phyloP scores from a whole-genome alignment of 208 protist species.

The Phytomonas francai region DNA sequence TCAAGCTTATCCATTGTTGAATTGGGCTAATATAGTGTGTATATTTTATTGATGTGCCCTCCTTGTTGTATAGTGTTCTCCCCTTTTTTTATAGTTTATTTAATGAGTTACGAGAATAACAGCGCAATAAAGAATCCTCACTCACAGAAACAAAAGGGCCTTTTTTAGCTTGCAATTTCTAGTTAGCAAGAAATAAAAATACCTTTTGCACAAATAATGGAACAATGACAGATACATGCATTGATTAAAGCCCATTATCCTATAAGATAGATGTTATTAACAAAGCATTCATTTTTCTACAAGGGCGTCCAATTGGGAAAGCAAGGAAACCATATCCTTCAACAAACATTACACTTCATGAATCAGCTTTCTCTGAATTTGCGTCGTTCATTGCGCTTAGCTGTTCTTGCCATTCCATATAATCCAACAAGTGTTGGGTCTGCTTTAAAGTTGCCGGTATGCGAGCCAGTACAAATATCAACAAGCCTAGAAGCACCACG shows the following conservation, averaged over 20 bases:
- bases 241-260: constrained; percentile 6
- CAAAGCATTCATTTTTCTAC: background rate
- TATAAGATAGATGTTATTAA: background rate
- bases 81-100: background rate
- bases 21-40: background rate
- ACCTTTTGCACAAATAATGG: background rate
- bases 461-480: constrained; percentile 49
- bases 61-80: background rate
- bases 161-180: background rate
- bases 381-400: background rate
- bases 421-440: constrained; percentile 48
- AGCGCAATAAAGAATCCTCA: constrained; percentile 9
- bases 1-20: constrained; percentile 45
- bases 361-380: background rate
- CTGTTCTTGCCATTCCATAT: constrained; percentile 51
- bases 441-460: constrained; percentile 54
- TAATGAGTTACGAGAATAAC: background rate
- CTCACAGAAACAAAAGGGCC: background rate
- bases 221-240: constrained; percentile 8
- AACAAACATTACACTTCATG: background rate
- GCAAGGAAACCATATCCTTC: background rate
- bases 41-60: constrained; percentile 11
- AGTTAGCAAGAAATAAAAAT: background rate
- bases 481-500: constrained; percentile 37
- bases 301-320: background rate